Conservation (phyloP, 441 rosid species). For the Corymbia calophylla region DNA sequence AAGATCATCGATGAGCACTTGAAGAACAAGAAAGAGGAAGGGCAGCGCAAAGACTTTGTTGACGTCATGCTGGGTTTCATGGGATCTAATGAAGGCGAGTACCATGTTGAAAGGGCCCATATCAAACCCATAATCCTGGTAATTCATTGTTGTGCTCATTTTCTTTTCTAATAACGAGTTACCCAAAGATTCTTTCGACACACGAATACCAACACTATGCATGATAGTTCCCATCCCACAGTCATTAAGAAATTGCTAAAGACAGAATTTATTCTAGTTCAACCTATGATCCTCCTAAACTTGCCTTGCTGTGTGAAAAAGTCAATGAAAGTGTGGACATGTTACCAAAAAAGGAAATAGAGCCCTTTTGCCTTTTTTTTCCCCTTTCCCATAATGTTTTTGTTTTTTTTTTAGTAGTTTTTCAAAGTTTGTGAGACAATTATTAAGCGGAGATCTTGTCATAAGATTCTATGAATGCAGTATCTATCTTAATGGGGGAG, state of each 20-base stretch:
- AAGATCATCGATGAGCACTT: constrained; percentile 30
- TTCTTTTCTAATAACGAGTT: background rate
- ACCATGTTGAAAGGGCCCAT: constrained; percentile 12
- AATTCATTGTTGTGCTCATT: background rate
- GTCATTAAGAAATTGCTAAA: background rate
- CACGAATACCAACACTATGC: background rate
- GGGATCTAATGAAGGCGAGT: constrained; percentile 23
- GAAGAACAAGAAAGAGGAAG: constrained; percentile 2
- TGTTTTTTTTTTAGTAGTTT: background rate
- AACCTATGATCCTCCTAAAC: background rate
- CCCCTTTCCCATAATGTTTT: background rate
- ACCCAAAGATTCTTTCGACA: background rate
- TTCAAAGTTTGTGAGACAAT: background rate
- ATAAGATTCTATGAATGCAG: background rate
- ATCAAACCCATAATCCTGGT: constrained; percentile 35
- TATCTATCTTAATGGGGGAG: background rate
- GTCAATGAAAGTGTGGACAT: background rate
- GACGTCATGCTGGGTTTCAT: constrained; percentile 29
- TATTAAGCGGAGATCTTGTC: background rate
- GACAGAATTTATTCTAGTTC: background rate
- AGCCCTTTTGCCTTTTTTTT: background rate
- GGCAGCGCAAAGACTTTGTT: constrained; percentile 27
- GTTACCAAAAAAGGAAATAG: background rate
- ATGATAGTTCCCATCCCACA: background rate
- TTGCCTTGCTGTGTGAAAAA: background rate